These are phyloP conservation scores for Ophiostoma piceae DNA, from an alignment of 2,329 filamentous ascomycete genomes.

Conservation along the genomic window DNA sequence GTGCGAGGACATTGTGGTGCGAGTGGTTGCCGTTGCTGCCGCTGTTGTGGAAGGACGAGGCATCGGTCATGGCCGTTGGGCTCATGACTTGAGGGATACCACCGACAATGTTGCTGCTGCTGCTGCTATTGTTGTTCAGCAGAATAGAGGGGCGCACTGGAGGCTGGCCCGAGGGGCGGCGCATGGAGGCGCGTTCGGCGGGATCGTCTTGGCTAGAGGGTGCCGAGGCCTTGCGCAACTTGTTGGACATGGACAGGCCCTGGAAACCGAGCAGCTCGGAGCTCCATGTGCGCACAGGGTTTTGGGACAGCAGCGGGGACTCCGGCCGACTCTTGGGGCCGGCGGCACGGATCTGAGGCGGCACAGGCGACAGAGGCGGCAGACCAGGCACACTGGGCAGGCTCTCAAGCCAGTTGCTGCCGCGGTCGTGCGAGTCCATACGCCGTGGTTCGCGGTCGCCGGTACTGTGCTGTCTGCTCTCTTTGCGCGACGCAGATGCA, in stretches of 20 bases:
- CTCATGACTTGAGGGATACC: constrained; percentile 40
- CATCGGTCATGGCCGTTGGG: constrained; percentile 33
- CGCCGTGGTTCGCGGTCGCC: constrained; percentile 19
- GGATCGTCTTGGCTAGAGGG: constrained; percentile 47
- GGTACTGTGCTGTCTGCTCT: constrained; percentile 20
- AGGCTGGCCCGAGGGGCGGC: constrained; percentile 50
- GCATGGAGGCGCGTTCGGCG: constrained; percentile 39
- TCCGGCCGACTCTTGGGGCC: constrained; percentile 47
- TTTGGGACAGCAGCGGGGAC: constrained; percentile 47
- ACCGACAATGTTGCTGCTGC: constrained; percentile 8
- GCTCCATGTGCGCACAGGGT: constrained; percentile 47
- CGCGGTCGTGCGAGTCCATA: constrained; percentile 37
- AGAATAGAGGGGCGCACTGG: constrained; percentile 40
- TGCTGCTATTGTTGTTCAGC: constrained; percentile 25
- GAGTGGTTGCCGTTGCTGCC: constrained; percentile 8
- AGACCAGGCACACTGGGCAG: constrained; percentile 38
- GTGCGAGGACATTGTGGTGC: background rate
- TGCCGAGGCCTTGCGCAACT: constrained; percentile 44
- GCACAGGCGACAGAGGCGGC: constrained; percentile 33
- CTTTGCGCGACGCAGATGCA: background rate
- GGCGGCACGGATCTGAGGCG: constrained; percentile 11
- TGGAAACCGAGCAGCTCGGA: constrained; percentile 49
- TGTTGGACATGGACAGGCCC: constrained; percentile 37
- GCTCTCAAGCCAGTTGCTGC: constrained; percentile 51
- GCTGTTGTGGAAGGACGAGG: constrained; percentile 12